phyloP scores from a whole-genome alignment of 805 yeast species.

The Maudiozyma barnettii region DNA sequence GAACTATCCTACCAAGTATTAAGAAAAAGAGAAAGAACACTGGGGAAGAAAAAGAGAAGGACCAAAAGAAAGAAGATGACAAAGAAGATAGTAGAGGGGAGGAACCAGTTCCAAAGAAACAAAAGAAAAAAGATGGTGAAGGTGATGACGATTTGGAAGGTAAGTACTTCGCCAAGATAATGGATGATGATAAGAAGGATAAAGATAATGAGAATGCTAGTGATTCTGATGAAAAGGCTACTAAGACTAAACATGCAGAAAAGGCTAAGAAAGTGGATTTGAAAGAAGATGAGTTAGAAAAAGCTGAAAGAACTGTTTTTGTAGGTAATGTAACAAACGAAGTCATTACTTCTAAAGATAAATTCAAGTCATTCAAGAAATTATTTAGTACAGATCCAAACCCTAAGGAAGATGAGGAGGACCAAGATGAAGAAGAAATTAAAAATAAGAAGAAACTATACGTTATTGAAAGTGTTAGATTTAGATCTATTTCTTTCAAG shows the following conservation, averaged over 20 bases:
- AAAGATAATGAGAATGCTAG: slow-evolving; percentile 9
- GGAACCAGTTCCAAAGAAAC: slow-evolving; percentile 4
- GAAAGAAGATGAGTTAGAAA: slow-evolving; percentile 63
- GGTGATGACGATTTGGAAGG: slow-evolving; percentile 43
- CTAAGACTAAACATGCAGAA: slow-evolving; percentile 11
- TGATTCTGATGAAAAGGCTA: slow-evolving; percentile 5
- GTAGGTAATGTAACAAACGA: slow-evolving; percentile 72
- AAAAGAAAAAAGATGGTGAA: slow-evolving; percentile 7
- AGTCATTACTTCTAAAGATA: slow-evolving; percentile 54
- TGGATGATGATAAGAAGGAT: slow-evolving; percentile 28
- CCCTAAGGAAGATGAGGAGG: slow-evolving; percentile 7
- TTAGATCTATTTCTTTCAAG: slow-evolving; percentile 83
- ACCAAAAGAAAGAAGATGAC: slow-evolving; percentile 1
- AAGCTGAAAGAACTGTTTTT: slow-evolving; percentile 78
- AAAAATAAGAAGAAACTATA: slow-evolving; percentile 22
- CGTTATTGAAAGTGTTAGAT: slow-evolving; percentile 63
- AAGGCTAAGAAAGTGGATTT: slow-evolving; percentile 45
- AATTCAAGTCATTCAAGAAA: slow-evolving; percentile 54
- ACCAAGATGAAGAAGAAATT: slow-evolving; percentile 7
- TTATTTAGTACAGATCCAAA: slow-evolving; percentile 34
- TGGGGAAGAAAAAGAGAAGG: background rate
- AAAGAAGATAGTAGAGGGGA: background rate
- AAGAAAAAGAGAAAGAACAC: slow-evolving; percentile 9
- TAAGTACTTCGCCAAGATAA: slow-evolving; percentile 42
- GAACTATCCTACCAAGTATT: slow-evolving; percentile 4